Conservation (phyloP, 1,139 yeast species). For the Taiozyma onychis region DNA sequence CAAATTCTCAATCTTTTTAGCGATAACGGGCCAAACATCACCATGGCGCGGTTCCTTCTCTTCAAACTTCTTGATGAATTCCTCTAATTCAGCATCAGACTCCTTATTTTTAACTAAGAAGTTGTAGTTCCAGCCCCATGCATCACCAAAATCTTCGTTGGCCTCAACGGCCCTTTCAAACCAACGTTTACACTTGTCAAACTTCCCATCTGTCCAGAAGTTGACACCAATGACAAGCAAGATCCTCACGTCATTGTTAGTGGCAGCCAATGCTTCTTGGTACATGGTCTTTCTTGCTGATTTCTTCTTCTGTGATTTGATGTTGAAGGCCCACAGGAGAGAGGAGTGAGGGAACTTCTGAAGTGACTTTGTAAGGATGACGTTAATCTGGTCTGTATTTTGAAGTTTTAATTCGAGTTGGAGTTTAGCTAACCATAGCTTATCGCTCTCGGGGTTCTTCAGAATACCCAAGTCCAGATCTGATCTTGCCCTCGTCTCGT, state of each 20-base stretch:
- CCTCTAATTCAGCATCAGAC: slow-evolving; percentile 28
- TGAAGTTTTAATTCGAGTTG: slow-evolving; percentile 48
- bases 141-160: slow-evolving; percentile 63
- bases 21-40: slow-evolving; percentile 43
- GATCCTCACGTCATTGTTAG: slow-evolving; percentile 56
- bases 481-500: slow-evolving; percentile 61
- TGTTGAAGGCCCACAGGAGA: slow-evolving; percentile 54
- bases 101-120: slow-evolving; percentile 28
- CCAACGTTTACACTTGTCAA: slow-evolving; percentile 66
- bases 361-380: slow-evolving; percentile 54
- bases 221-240: slow-evolving; percentile 60
- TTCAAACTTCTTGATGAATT: slow-evolving; percentile 29
- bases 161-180: slow-evolving; percentile 59
- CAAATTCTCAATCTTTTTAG: slow-evolving; percentile 40
- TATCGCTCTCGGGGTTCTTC: slow-evolving; percentile 42
- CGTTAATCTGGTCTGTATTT: slow-evolving; percentile 49
- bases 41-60: slow-evolving; percentile 56
- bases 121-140: slow-evolving; percentile 66
- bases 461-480: slow-evolving; percentile 63
- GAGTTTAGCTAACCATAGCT: slow-evolving; percentile 54
- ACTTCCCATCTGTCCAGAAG: slow-evolving; percentile 66
- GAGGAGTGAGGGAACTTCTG: slow-evolving; percentile 56
- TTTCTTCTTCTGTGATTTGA: slow-evolving; percentile 41
- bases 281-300: slow-evolving; percentile 59
- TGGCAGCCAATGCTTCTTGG: slow-evolving; percentile 65